Evolutionary conservation across 2,329 filamentous ascomycete species (phyloP), one percentile per base, ranked within the genome.

Genomic region (Aspergillus pseudoglaucus): DNA sequence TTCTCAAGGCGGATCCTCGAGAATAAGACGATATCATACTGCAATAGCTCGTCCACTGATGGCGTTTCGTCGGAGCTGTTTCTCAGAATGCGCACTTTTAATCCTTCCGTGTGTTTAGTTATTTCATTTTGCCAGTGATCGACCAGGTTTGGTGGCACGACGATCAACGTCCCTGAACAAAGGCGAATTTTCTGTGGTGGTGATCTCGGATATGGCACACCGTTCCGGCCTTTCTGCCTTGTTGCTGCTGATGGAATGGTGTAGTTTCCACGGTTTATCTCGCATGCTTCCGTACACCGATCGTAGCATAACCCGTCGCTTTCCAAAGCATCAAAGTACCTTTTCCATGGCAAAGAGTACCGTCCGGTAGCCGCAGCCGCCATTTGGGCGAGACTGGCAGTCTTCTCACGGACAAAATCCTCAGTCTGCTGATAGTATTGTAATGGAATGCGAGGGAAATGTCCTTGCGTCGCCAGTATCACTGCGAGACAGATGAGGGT

Each of bases 81-180:
- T 18, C 81, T 75, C 30, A 94, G 67, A 0, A 84, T 70, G 0
- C 93, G 70, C 0, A 89, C 76, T 8, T 77, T 79, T 0, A 96
- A 70, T 0, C 79, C 78, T 30, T 75, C 65, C 0, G 89, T 85
- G 60, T 96, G 91, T 59, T 89, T 90, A 2, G 73, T 64, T 9
- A 96, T 89, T 60, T 96, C 89, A 9, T 82, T 76, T 46, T 80
- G 73, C 91, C 91, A 96, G 64, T 97, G 91, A 46, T 84, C 78
- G 3, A 95, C 73, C 20, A 96, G 74, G 60, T 96, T 96, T 12
- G 83, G 76, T 0, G 91, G 91, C 0, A 90, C 88, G 25, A 96
- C 79, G 15, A 95, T 74, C 3, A 97, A 71, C 0, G 85, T 95
- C 0, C 80, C 79, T 23, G 80, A 76, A 51, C 83, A 87, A 6